Percentiles rank a stretch among this genome's conserved stretches.
phyloP scores from a whole-genome alignment of 352 stramenopile genomes.

The Elongisporangium prolatum region DNA sequence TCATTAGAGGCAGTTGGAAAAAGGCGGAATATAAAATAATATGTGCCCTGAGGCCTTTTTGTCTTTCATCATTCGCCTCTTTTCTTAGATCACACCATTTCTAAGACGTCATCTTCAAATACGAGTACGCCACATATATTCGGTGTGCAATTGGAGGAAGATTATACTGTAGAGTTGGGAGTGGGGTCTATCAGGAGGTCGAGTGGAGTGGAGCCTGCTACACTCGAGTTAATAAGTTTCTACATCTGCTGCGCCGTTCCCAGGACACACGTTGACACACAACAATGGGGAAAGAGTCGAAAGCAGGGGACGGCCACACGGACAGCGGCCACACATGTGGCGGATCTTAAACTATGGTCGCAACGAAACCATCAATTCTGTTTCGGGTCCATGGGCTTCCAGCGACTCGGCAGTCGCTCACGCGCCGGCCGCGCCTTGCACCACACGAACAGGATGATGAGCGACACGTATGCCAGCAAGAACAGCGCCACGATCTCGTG shows the following conservation, averaged over 20 bases:
- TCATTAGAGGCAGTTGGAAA: not conserved
- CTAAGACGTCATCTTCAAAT: too few species aligned
- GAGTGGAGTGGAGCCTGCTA: not conserved
- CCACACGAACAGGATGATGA: slow-evolving; percentile 76
- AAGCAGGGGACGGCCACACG: not conserved
- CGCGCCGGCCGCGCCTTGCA: slow-evolving; percentile 61
- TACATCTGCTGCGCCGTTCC: not conserved
- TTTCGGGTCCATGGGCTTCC: slow-evolving; percentile 73
- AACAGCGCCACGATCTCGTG: slow-evolving; percentile 70
- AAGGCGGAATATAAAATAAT: not conserved
- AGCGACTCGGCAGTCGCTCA: slow-evolving; percentile 74
- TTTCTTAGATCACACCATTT: too few species aligned
- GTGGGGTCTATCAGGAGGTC: not conserved
- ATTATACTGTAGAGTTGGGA: too few species aligned
- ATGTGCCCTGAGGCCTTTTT: not conserved
- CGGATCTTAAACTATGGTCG: not conserved
- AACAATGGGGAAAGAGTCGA: not conserved
- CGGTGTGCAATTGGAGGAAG: not conserved
- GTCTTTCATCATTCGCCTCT: not conserved
- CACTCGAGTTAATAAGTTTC: not conserved
- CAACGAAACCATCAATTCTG: slow-evolving; percentile 30
- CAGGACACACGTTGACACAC: not conserved
- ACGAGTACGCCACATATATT: not conserved
- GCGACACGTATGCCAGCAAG: slow-evolving; percentile 54
- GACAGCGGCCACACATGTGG: not conserved